Evolutionary conservation across 2,329 filamentous ascomycete species (phyloP).

Genomic region (Cladosporium sp.): DNA sequence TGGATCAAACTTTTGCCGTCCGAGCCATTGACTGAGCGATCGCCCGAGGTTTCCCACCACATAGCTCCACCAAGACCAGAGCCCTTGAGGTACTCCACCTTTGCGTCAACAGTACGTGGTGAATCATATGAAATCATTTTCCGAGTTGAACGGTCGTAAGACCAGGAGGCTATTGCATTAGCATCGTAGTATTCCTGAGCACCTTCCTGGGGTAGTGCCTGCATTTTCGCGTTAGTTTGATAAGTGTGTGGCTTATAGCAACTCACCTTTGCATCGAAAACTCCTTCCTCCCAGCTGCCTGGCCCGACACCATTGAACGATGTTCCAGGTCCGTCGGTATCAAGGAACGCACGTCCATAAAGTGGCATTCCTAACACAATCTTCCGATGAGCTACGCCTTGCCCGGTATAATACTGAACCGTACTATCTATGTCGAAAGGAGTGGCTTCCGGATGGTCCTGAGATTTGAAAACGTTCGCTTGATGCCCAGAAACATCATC

Average conservation of each 20-base stretch:
- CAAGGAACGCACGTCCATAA: constrained; percentile 80
- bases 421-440: constrained; percentile 75
- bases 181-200: constrained; percentile 62
- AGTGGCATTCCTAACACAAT: constrained; percentile 89
- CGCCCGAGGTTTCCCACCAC: constrained; percentile 92
- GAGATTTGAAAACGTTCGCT: constrained; percentile 67
- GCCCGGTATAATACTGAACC: constrained; percentile 63
- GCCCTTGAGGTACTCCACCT: constrained; percentile 67
- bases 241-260: too few relatives aligned
- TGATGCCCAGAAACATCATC: constrained; percentile 69
- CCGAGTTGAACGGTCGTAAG: constrained; percentile 60
- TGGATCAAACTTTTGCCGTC: constrained; percentile 56
- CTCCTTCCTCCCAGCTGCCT: too few relatives aligned
- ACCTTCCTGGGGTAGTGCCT: constrained; percentile 66
- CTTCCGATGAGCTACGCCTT: constrained; percentile 61
- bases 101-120: constrained; percentile 60
- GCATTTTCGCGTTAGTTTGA: too few relatives aligned
- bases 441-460: constrained; percentile 57
- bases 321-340: constrained; percentile 69
- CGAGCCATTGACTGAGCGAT: constrained; percentile 59
- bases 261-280: too few relatives aligned
- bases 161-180: constrained; percentile 67
- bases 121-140: constrained; percentile 77
- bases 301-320: constrained; percentile 68
- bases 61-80: constrained; percentile 78